Evolutionary conservation across 768 basidiomycete species (phyloP), one percentile per base, ranked within the genome.

Genomic region (Pleurotus pulmonarius): DNA sequence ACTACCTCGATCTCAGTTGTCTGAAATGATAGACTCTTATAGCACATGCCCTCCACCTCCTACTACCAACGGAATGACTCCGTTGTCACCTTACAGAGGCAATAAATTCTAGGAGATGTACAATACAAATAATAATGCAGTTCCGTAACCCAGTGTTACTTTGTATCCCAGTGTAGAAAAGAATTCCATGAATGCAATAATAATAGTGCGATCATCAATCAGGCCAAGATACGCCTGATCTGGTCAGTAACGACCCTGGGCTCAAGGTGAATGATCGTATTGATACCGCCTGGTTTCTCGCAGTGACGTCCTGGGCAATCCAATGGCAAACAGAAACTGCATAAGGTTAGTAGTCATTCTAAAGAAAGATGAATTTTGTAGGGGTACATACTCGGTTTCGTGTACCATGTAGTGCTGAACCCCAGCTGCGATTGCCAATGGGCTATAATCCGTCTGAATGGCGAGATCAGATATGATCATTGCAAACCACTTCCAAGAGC

Each of bases 1-100:
- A 37, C 37, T 59, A 7, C 59, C 55, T 22, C 48, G 40, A 5
- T 52, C 49, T 12, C 56, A 56, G 8, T 47, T 59, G 12, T 52
- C 37, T 5, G 43, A 52, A 25, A 26, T 59, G 44, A 16, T 53
- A 18, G 51, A 53, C 20, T 53, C 51, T n/a, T 39, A 34, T 9
- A 34, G 29, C 11, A 1, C 29, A 34, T 34, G 38, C 16, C 7
- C 22, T 25, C n/a, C 34, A 22, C n/a, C 22, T 16, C 18, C 34
- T 18, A n/a, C 13, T 11, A 34, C 3, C 29, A 34, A 0, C 12
- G 51, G 51, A n/a, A n/a, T 39, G 11, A 41, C 20, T n/a, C 51
- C 51, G 9, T 38, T 53, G 8, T 13, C 51, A 38, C 51, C 51
- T 20, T 53, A 53, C 26, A 39, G 39, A 22, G 29, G 29, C 29